Evolutionary conservation across 768 basidiomycete genomes (phyloP), one percentile per base, ranked within the genome.

Genomic region (Tremella yokohamensis): DNA sequence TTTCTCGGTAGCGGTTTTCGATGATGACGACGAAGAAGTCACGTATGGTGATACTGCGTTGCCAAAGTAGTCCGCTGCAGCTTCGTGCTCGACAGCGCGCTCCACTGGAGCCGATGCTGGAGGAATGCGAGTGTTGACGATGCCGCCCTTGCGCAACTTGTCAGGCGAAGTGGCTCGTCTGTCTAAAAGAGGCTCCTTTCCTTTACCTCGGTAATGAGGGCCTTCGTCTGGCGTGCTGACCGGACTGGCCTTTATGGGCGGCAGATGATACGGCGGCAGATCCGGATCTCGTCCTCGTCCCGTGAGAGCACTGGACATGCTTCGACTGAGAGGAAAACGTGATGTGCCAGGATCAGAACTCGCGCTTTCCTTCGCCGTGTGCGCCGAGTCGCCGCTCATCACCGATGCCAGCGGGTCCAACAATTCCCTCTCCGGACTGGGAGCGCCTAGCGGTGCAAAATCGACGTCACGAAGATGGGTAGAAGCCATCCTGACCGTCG

Each of bases 341-440:
- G 60, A 53, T 80, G 79, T 71, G 15, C 69, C 69, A 8, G 72
- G 66, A 56, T 70, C 63, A 26, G 70, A 70, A 29, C 63, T 70
- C 1, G 67, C 60, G 51, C 63, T 63, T 20, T 61, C 60, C 37
- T 52, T 45, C 48, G 50, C 7, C 22, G 55, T 55, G 9, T 52
- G n/a, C 6, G 25, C 45, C 19, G 64, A 52, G 3, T 18, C 40
- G 1, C 52, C 16, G 11, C 60, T 54, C 20, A 58, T 34, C 39
- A 62, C 52, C 2, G 60, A 54, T 3, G 63, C 52, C 84, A 96
- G 85, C 0, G 92, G 92, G 76, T 96, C 92, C 9, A 86, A 86
- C 22, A 94, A 82, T 70, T 96, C 92, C 65, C 88, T 85, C 70
- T 97, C 92, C 0, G 92, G 92, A 11, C 87, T 89, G 1, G 92